Base-by-base conservation (phyloP, 2,329 filamentous ascomycete species). In the Grosmannia serpens region DNA sequence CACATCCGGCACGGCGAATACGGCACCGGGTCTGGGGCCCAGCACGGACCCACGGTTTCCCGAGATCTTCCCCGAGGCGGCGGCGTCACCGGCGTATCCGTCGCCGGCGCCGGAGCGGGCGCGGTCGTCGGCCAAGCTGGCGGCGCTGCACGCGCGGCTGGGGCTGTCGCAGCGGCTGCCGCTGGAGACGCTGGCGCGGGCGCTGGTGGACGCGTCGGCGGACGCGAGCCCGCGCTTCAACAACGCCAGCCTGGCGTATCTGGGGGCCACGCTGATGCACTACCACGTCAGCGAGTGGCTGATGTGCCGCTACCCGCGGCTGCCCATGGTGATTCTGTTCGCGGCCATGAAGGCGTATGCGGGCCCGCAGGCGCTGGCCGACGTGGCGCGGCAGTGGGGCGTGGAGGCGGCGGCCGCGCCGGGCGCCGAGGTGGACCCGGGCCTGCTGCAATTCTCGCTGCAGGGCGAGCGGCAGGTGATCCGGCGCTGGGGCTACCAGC, bases 231-330 rank as follows among this genome's bases (percentile, higher is more conserved):
- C 84, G 55, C 80, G 80, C 66, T 95, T 94, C 79, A 99, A 97
- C 78, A 99, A 99, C 73, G 77, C 82, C 65, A 86, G 89, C 64
- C 82, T 99, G 59, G 83, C 90, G 57, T 84, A 87, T 64, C 79
- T 97, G 29, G 94, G 94, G 62, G 80, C 84, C 67, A 85, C 91
- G 64, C 80, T 99, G 64, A 82, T 97, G 66, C 85, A 87, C 71
- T 95, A 94, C 76, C 91, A 96, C 71, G 87, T 89, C 62, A 83
- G 88, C 67, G 94, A 99, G 78, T 86, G 87, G 74, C 82, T 99
- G 63, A 76, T 96, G 65, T 90, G 87, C 76, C 88, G 85, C 68
- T 97, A 91, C 73, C 94, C 94, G 17, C 90, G 94, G 55, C 80
- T 99, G 58, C 94, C 94, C 57, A 88, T 94, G 80, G 74, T 81